Evolutionary conservation across 768 basidiomycete genomes (phyloP), one percentile per base, ranked within the genome.

Genomic region (Mycena belliarum): DNA sequence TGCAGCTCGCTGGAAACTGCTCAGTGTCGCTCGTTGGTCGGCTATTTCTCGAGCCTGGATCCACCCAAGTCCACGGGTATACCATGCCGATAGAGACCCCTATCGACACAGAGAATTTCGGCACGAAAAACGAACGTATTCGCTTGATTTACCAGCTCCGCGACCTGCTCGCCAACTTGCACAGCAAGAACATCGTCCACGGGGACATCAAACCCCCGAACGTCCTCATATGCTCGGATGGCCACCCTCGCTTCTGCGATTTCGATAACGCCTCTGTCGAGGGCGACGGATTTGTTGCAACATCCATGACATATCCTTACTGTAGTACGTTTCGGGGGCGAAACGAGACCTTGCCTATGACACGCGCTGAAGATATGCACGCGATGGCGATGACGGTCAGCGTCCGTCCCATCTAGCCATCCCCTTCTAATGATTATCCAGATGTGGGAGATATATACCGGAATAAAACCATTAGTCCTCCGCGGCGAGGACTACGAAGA

Each of bases 401-500:
- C 15, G 8, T 53, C 35, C 6, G 25, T n/a, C 20, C 8, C 1
- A 33, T 4, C 1, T 20, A 25, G 23, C 32, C 6, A 1, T 6
- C 2, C 10, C 20, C 12, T 26, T 25, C 6, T 37, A 6, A 23
- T 9, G 14, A 18, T 11, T 4, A 25, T 10, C n/a, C 18, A 53
- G 52, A 53, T 53, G 15, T 53, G 52, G 43, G 32, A 53, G 12
- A 9, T 53, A 18, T 53, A 53, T 24, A 53, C 52, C 10, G 52
- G 52, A 4, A 35, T 14, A 37, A 20, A 9, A 21, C 52, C 43
- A 18, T 35, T 53, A n/a, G 26, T n/a, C 8, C 37, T 24, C 23
- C 18, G 4, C 5, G 44, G 38, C 21, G 52, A 53, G 52, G 11
- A 33, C 7, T 18, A 23, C 23, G 44, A 35, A n/a, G 43, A 45